phyloP scores from a whole-genome alignment of 2,329 filamentous ascomycete species.

The Neonectria faginata region DNA sequence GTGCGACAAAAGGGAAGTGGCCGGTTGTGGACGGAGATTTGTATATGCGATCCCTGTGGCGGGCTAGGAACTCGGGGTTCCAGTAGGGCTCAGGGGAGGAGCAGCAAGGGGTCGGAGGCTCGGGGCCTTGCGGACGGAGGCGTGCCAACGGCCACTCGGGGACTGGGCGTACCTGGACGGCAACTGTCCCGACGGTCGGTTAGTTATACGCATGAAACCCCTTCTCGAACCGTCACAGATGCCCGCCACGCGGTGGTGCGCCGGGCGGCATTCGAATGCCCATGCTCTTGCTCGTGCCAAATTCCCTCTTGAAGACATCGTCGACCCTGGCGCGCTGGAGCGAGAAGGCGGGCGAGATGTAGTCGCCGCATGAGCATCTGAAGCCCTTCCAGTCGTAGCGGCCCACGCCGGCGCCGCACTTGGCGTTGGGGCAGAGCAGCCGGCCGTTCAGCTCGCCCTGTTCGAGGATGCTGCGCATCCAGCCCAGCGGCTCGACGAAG shows the following conservation, averaged over 20 bases:
- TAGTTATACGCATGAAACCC: slow-evolving; percentile 2
- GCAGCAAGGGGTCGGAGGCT: slow-evolving; percentile 2
- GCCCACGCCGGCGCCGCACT: slow-evolving; percentile 86
- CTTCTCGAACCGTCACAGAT: slow-evolving; percentile 42
- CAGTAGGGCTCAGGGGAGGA: slow-evolving; percentile 11
- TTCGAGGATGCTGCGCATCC: slow-evolving; percentile 90
- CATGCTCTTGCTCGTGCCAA: slow-evolving; percentile 46
- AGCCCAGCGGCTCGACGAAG: slow-evolving; percentile 91
- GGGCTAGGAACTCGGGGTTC: neutral
- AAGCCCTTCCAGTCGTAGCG: slow-evolving; percentile 98
- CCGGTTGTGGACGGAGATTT: slow-evolving; percentile 6
- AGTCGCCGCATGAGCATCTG: slow-evolving; percentile 88
- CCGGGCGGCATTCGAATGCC: slow-evolving; percentile 70
- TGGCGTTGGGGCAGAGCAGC: slow-evolving; percentile 81
- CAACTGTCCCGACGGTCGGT: neutral
- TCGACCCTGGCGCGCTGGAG: slow-evolving; percentile 86
- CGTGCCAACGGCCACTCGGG: slow-evolving; percentile 8
- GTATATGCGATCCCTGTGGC: neutral
- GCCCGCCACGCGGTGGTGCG: slow-evolving; percentile 49
- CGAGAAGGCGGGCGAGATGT: slow-evolving; percentile 92
- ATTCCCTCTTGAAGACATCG: slow-evolving; percentile 58
- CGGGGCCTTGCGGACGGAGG: slow-evolving; percentile 9
- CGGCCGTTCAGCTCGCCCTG: slow-evolving; percentile 85
- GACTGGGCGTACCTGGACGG: slow-evolving; percentile 5
- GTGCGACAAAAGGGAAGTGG: slow-evolving; percentile 10